Conservation (phyloP, 2,329 filamentous ascomycete genomes). For the Cercospora sp. region DNA sequence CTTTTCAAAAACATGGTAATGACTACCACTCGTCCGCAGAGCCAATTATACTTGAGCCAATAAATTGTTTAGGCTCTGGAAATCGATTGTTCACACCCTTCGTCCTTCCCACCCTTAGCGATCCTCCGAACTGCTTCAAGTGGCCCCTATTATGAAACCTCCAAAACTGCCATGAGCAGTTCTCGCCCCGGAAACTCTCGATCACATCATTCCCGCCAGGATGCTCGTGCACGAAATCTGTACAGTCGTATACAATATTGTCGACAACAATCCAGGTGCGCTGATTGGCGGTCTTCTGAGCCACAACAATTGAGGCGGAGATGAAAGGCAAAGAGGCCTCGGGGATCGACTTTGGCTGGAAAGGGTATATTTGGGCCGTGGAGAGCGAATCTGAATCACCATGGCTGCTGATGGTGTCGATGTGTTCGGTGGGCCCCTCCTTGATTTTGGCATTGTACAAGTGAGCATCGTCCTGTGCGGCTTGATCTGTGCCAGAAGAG, state of each 20-base stretch:
- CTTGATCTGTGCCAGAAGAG: neutral
- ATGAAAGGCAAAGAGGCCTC: neutral
- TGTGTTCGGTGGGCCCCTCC: neutral
- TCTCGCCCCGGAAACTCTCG: conserved; percentile 4
- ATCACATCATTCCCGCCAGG: conserved; percentile 1
- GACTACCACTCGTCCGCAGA: neutral
- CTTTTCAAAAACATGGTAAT: neutral
- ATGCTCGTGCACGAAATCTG: conserved; percentile 9
- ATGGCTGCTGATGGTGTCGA: neutral
- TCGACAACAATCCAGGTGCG: conserved; percentile 1
- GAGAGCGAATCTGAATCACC: neutral
- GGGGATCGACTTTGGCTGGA: neutral
- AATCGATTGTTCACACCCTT: neutral
- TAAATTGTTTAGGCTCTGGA: neutral
- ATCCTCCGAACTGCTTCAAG: neutral
- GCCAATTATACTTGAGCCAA: neutral
- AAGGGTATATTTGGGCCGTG: neutral
- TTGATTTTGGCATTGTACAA: neutral
- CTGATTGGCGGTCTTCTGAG: neutral
- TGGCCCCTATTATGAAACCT: neutral
- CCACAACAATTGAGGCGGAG: neutral
- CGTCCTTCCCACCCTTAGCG: conserved; percentile 1
- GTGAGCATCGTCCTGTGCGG: neutral
- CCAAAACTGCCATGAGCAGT: conserved; percentile 14
- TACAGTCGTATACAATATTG: conserved; percentile 1